Evolutionary conservation across 2,329 filamentous ascomycete genomes (phyloP), one percentile per base, ranked within the genome.

Genomic region (Pezicula radicicola): DNA sequence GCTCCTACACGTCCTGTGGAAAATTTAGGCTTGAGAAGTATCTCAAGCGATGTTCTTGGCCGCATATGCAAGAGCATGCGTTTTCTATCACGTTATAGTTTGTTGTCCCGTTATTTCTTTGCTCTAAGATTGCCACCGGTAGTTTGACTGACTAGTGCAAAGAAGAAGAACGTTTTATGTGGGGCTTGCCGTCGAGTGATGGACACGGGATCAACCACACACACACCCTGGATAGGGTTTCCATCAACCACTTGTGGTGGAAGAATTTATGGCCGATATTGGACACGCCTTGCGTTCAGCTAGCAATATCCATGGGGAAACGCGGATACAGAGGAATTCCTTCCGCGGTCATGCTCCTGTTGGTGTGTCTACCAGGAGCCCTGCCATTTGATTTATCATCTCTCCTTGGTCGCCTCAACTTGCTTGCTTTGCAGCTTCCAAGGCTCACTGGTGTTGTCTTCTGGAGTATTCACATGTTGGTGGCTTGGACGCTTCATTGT

Each of bases 51-150:
- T 52, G 39, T 42, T 44, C 50, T 57, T 45, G 42, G 42, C 53
- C 51, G 56, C 52, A 55, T 51, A 58, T 63, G 56, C 56, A 55
- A 47, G 47, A 50, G 21, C 39, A 42, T 42, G 49, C 39, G 45
- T 43, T 48, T 52, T 54, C 54, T 48, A 64, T 66, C 65, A 67
- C 63, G 60, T 64, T 65, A 66, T 57, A 54, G 52, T 47, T 42
- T 52, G 46, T 52, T 46, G 39, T 61, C 61, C 60, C 60, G 60
- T 57, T 45, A 48, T 53, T 50, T 56, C 40, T 49, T 45, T 55
- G 52, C 30, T 50, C 42, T 49, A 28, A 25, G 47, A 41, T 49
- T 51, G 56, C 46, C 53, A 58, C 53, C 35, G 37, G 51, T 55
- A 41, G 27, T 21, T 44, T 45, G 21, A n/a, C 46, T 46, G 30